A percentile compares a stretch with the other conserved stretches of the same genome.
phyloP scores from a whole-genome alignment of 352 stramenopile genomes.

The Globisporangium orthogonon region DNA sequence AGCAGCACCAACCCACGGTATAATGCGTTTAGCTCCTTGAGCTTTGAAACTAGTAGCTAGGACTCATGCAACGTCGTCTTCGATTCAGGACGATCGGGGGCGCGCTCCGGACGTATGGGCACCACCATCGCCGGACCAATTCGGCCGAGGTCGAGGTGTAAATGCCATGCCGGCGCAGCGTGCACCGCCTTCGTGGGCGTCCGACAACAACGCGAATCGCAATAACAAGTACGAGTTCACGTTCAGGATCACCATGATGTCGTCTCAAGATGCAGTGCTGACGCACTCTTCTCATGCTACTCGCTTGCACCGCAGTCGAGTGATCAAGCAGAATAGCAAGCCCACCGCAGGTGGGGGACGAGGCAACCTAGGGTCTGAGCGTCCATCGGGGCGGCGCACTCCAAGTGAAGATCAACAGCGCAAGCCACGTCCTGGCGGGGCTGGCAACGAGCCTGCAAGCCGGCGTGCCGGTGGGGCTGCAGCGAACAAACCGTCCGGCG shows the following conservation, averaged over 20 bases:
- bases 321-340: conserved; percentile 22
- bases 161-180: conserved; percentile 14
- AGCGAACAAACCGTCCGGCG: conserved; percentile 19
- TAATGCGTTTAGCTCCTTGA: background rate
- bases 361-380: conserved; percentile 16
- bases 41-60: background rate
- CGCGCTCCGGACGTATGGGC: conserved; percentile 71
- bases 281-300: background rate
- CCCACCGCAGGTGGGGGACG: conserved; percentile 8
- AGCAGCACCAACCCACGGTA: conserved; percentile 6
- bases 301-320: conserved; percentile 19
- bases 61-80: background rate
- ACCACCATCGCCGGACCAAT: conserved; percentile 51
- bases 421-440: conserved; percentile 25
- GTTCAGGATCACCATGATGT: too few relatives aligned
- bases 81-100: conserved; percentile 16
- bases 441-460: conserved; percentile 13
- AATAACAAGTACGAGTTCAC: conserved; percentile 17
- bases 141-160: conserved; percentile 20
- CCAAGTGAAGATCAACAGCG: conserved; percentile 49
- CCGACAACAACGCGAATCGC: conserved; percentile 33
- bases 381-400: conserved; percentile 41
- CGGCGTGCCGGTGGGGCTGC: conserved; percentile 12
- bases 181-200: conserved; percentile 45
- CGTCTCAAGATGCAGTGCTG: background rate